These are phyloP conservation scores for Schwanniomyces etchellsii DNA, from an alignment of 1,139 yeast species.

Conservation along the genomic window DNA sequence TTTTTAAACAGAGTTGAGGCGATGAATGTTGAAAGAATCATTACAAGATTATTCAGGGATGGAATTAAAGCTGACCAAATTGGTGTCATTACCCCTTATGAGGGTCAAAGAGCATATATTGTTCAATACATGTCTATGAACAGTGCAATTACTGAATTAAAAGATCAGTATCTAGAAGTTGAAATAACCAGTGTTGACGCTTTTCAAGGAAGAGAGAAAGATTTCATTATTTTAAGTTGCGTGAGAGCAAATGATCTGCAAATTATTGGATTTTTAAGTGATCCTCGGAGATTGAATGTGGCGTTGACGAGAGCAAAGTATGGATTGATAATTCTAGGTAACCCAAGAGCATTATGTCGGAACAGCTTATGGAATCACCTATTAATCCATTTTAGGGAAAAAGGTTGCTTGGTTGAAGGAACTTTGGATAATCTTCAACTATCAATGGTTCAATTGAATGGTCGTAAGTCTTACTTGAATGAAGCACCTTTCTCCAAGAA, in stretches of 20 bases:
- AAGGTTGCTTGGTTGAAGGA: conserved; percentile 91
- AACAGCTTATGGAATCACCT: conserved; percentile 78
- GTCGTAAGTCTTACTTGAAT: conserved; percentile 5
- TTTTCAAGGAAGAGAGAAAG: conserved; percentile 95
- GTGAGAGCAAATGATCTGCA: conserved; percentile 86
- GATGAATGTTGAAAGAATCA: conserved; percentile 77
- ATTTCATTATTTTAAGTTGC: conserved; percentile 81
- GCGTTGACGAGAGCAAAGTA: conserved; percentile 89
- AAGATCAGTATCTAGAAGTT: conserved; percentile 61
- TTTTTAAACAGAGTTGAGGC: conserved; percentile 87
- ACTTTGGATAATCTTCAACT: conserved; percentile 74
- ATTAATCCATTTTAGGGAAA: conserved; percentile 72
- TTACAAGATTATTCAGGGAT: conserved; percentile 67
- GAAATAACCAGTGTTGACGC: conserved; percentile 95
- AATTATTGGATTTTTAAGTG: conserved; percentile 81
- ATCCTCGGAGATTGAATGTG: conserved; percentile 87
- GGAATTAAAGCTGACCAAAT: conserved; percentile 81
- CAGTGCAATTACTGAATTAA: conserved; percentile 54
- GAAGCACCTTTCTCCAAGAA: conserved; percentile 4
- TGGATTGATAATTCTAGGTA: conserved; percentile 79
- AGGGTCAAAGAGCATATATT: conserved; percentile 85
- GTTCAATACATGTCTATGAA: conserved; percentile 74
- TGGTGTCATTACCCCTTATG: conserved; percentile 92
- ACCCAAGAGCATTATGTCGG: conserved; percentile 70
- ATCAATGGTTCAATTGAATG: conserved; percentile 54